Percentiles rank a stretch among this genome's conserved stretches.
phyloP scores from a whole-genome alignment of 495 filamentous ascomycete species.

The Emericellopsis terricola region DNA sequence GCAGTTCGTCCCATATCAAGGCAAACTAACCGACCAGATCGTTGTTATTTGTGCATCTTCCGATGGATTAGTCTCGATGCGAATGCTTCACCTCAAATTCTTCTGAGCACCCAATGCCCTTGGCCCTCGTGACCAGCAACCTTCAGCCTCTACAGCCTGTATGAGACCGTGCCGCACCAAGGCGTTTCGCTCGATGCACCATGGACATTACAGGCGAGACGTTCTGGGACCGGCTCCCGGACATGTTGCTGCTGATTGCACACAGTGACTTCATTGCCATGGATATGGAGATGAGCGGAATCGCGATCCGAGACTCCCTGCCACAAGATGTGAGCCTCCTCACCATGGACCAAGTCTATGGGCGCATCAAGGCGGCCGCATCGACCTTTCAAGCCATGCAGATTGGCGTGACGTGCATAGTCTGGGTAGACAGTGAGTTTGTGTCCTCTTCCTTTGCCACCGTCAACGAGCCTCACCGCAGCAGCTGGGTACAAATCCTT shows the following conservation, averaged over 20 bases:
- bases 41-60: too few species aligned
- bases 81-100: too few species aligned
- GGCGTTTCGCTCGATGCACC: too few species aligned
- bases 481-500: not conserved
- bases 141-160: too few species aligned
- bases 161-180: too few species aligned
- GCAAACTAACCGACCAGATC: too few species aligned
- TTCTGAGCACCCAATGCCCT: too few species aligned
- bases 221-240: slow-evolving; percentile 37
- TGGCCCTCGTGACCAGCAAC: too few species aligned
- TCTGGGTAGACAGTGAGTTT: slow-evolving; percentile 23
- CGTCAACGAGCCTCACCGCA: not conserved
- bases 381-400: slow-evolving; percentile 59
- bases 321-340: slow-evolving; percentile 6
- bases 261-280: slow-evolving; percentile 48
- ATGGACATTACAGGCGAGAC: slow-evolving; percentile 47
- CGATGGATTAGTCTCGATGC: too few species aligned
- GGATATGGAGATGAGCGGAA: slow-evolving; percentile 65
- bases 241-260: slow-evolving; percentile 39
- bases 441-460: not conserved
- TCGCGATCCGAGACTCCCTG: slow-evolving; percentile 14
- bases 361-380: slow-evolving; percentile 43
- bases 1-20: too few species aligned
- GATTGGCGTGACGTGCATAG: slow-evolving; percentile 51
- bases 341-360: slow-evolving; percentile 46